Percentiles rank a stretch among this genome's conserved stretches.
Conservation (phyloP, 495 filamentous ascomycete genomes). For the Trypethelium eluteriae region DNA sequence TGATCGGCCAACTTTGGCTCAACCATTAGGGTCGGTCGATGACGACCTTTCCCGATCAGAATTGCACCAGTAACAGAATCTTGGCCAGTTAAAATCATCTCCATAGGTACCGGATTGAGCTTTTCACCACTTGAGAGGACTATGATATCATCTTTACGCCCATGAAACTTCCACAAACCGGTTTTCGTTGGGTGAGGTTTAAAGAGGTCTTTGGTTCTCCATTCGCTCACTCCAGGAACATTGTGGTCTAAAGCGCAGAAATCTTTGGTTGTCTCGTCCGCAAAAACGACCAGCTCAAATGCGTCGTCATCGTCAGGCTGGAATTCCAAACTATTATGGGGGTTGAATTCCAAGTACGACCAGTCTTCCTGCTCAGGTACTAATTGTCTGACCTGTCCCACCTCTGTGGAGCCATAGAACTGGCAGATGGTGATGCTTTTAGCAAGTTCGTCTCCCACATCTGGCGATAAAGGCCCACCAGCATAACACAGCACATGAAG, state of each 20-base stretch:
- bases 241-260: slow-evolving; percentile 48
- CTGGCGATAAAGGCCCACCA: slow-evolving; percentile 28
- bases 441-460: slow-evolving; percentile 25
- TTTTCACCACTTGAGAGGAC: slow-evolving; percentile 60
- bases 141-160: slow-evolving; percentile 54
- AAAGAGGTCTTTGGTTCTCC: slow-evolving; percentile 50
- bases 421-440: slow-evolving; percentile 31
- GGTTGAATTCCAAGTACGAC: slow-evolving; percentile 11
- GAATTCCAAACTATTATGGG: not conserved
- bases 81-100: slow-evolving; percentile 40
- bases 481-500: slow-evolving; percentile 29
- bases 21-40: slow-evolving; percentile 48
- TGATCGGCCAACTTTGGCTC: slow-evolving; percentile 36
- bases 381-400: slow-evolving; percentile 18
- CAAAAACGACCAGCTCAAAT: not conserved
- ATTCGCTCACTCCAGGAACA: slow-evolving; percentile 31
- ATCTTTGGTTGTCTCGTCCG: slow-evolving; percentile 17
- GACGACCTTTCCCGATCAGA: slow-evolving; percentile 44
- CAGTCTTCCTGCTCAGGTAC: slow-evolving; percentile 25
- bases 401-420: slow-evolving; percentile 31
- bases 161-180: slow-evolving; percentile 45
- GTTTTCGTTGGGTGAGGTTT: slow-evolving; percentile 42
- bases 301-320: not conserved
- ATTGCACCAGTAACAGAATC: slow-evolving; percentile 42
- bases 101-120: slow-evolving; percentile 50